Evolutionary conservation across 768 basidiomycete species (phyloP), one percentile per base, ranked within the genome.

Genomic region (Rhizopogon vesiculosus): DNA sequence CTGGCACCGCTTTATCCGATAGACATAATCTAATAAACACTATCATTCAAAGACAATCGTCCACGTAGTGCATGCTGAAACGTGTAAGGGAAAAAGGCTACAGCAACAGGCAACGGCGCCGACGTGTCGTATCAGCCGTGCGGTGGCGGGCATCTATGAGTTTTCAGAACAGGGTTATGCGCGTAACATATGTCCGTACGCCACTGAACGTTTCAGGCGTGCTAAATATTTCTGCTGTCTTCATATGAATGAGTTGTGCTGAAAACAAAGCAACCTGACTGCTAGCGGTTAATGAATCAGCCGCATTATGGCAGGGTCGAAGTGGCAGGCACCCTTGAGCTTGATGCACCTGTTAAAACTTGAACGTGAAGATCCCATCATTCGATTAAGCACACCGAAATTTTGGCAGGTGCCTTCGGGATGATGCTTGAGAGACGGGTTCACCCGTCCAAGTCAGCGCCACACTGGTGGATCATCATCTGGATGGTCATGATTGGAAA

Each of bases 181-280:
- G 57, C 46, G 49, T 58, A 41, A 57, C 62, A 66, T 62, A 60
- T 51, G 59, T 61, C 50, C 22, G 49, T 41, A 63, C 69, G 64
- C 67, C 69, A 70, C 67, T 60, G 56, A 62, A 45, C 63, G 56
- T 60, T 60, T 63, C 43, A 69, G 66, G 67, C 67, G 57, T 69
- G 67, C 61, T 61, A 29, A 56, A 56, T 58, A 42, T 51, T 40
- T 42, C 56, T 53, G 46, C 57, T 48, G 49, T 39, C 15, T 13
- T 52, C 43, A 19, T 19, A 42, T 22, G 46, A 38, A 39, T 15
- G 35, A 22, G 35, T 35, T 19, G 13, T 25, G 25, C 25, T 25
- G 31, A 13, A 48, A 48, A 19, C 19, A 35, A 49, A 9, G 15
- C 5, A 38, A 49, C 5, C n/a, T 38, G 12, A 15, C 19, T 49